phyloP scores from a whole-genome alignment of 345 rosid species.

The Abelmoschus esculentus region DNA sequence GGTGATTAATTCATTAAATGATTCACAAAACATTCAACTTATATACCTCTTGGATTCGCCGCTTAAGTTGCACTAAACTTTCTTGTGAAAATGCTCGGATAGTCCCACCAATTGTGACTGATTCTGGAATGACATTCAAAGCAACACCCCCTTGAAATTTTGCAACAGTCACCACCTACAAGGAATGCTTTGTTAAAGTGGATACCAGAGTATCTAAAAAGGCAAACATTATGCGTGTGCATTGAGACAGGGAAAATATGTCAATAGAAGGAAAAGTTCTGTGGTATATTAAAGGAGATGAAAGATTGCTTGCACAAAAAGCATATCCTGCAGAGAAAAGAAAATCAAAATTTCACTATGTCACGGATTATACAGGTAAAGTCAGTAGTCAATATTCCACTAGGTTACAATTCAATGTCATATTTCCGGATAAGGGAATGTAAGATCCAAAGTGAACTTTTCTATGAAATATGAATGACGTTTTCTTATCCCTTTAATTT shows the following conservation, averaged over 20 bases:
- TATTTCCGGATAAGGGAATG: too few relatives aligned
- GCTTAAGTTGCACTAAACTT: conserved; percentile 40
- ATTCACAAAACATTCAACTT: background rate
- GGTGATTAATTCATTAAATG: background rate
- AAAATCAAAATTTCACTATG: background rate
- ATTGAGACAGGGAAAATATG: background rate
- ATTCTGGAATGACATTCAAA: conserved; percentile 75
- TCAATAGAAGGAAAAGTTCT: background rate
- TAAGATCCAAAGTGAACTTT: too few relatives aligned
- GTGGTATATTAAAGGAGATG: too few relatives aligned
- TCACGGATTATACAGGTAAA: too few relatives aligned
- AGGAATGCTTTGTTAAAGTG: background rate
- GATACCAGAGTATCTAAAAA: background rate
- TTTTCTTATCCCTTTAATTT: too few relatives aligned
- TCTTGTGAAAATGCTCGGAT: conserved; percentile 55
- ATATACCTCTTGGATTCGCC: conserved; percentile 64
- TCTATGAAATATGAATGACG: too few relatives aligned
- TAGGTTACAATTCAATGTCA: too few relatives aligned
- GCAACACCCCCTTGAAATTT: conserved; percentile 63
- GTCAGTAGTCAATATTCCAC: too few relatives aligned
- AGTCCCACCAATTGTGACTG: conserved; percentile 71
- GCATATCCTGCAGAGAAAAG: background rate
- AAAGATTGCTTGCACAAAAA: too few relatives aligned
- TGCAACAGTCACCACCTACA: conserved; percentile 72
- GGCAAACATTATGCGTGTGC: too few relatives aligned